These are phyloP conservation scores for Spathaspora arborariae DNA, from an alignment of 805 yeast genomes.

Conservation along the genomic window DNA sequence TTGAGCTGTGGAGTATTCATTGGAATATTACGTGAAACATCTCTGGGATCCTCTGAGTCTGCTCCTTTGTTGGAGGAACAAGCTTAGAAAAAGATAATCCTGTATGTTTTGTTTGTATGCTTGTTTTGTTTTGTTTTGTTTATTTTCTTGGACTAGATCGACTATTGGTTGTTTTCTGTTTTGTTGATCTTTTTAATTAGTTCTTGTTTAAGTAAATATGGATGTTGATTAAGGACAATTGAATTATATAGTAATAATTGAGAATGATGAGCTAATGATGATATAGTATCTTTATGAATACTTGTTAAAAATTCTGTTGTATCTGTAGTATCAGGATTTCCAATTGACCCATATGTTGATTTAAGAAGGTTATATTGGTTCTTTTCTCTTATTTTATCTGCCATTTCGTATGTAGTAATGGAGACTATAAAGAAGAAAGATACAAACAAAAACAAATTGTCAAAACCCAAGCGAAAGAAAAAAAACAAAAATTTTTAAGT, in stretches of 20 bases:
- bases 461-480: neutral
- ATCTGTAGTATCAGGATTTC: constrained; percentile 66
- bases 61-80: constrained; percentile 34
- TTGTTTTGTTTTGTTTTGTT: neutral
- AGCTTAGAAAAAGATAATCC: neutral
- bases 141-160: neutral
- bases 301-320: constrained; percentile 62
- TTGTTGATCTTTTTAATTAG: constrained; percentile 30
- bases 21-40: constrained; percentile 19
- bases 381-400: constrained; percentile 38
- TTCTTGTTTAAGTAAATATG: constrained; percentile 25
- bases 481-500: no score
- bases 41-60: constrained; percentile 16
- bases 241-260: constrained; percentile 51
- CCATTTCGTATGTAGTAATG: constrained; percentile 20
- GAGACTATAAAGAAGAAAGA: neutral
- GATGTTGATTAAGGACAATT: constrained; percentile 44
- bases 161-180: neutral
- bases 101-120: no score
- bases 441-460: neutral
- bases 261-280: constrained; percentile 59
- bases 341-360: constrained; percentile 68
- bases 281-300: constrained; percentile 62
- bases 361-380: constrained; percentile 32
- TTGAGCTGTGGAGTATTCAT: constrained; percentile 45